A percentile compares a stretch with the other conserved stretches of the same genome.
Conservation (phyloP, 441 rosid species). For the Heliophila coronopifolia region DNA sequence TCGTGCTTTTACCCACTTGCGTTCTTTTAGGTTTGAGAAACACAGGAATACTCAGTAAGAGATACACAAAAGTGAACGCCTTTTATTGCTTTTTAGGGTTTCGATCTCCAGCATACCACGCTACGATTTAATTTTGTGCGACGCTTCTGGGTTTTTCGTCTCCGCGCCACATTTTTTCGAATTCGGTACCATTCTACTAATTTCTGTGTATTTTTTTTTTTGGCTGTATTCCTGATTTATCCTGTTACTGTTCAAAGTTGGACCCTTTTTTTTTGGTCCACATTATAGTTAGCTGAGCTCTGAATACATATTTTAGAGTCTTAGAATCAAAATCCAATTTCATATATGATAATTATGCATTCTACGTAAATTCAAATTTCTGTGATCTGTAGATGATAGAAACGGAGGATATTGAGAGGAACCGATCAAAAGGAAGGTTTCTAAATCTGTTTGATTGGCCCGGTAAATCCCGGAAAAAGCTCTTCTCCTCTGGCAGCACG, state of each 20-base stretch:
- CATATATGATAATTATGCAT: neutral
- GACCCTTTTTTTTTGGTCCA: neutral
- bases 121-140: neutral
- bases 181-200: conserved; percentile 11
- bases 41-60: neutral
- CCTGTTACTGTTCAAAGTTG: conserved; percentile 16
- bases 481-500: conserved; percentile 41
- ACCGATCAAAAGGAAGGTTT: conserved; percentile 59
- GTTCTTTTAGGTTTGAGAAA: conserved; percentile 2
- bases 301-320: neutral
- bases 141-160: conserved; percentile 12
- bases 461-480: conserved; percentile 76
- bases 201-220: conserved; percentile 9
- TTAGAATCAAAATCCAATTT: neutral
- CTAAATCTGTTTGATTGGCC: conserved; percentile 76
- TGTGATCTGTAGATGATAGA: conserved; percentile 32
- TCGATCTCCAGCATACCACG: neutral
- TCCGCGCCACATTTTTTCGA: conserved; percentile 6
- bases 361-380: neutral
- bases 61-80: conserved; percentile 6
- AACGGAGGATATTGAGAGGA: conserved; percentile 67
- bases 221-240: conserved; percentile 20
- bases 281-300: conserved; percentile 2
- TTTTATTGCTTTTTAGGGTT: conserved; percentile 21
- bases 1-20: neutral